Percentiles rank a stretch among this genome's conserved stretches.
These are phyloP conservation scores for Pseudogymnoascus sp. DNA, from an alignment of 2,329 filamentous ascomycete species.

Conservation along the genomic window DNA sequence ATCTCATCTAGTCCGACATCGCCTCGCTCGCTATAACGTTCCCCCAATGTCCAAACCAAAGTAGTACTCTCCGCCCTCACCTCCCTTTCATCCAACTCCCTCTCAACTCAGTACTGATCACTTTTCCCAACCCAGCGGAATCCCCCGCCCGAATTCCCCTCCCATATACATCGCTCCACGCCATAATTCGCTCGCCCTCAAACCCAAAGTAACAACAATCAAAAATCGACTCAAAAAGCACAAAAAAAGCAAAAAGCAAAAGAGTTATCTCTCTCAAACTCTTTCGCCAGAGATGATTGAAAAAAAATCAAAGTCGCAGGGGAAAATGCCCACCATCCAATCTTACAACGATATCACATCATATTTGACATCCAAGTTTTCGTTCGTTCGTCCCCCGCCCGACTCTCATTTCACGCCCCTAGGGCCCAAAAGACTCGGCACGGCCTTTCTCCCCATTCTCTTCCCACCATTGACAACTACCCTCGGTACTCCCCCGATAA, in stretches of 20 bases:
- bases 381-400: neutral
- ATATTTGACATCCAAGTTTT: neutral
- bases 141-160: neutral
- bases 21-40: neutral
- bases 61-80: neutral
- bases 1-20: neutral
- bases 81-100: neutral
- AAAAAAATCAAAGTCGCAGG: neutral
- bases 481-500: conserved; percentile 78
- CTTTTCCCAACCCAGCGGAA: conserved; percentile 6
- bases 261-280: neutral
- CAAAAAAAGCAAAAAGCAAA: neutral
- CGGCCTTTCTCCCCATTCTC: conserved; percentile 28
- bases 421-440: conserved; percentile 28
- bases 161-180: conserved; percentile 8
- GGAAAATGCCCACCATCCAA: neutral
- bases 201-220: neutral
- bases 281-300: neutral
- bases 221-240: neutral
- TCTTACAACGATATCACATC: conserved; percentile 7
- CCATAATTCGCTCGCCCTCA: neutral
- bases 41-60: neutral
- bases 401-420: neutral
- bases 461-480: conserved; percentile 31
- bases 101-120: neutral